Base-by-base conservation (phyloP, 331 rosid species). In the Saraca asoca region DNA sequence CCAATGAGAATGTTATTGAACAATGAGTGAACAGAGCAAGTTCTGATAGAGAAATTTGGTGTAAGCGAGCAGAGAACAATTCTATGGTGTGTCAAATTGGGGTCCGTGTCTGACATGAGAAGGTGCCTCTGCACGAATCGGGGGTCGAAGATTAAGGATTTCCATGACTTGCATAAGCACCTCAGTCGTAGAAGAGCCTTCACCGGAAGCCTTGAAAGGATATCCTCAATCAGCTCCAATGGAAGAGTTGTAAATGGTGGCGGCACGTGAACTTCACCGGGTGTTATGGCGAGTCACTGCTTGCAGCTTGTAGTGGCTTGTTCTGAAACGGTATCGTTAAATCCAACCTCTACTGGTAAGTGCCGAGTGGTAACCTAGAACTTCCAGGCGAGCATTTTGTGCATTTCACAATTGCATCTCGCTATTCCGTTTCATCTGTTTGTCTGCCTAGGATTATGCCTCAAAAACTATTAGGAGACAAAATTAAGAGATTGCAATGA, bases 131-230 rank as follows among this genome's bases (percentile, higher is more conserved):
- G 54, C 5, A 55, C 69, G 42, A 80, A 80, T 7, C 61, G 45
- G 56, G 80, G 75, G 66, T 71, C 69, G 14, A 72, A 80, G 33
- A 80, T 79, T 2, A 79, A 58, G 18, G 83, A 38, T 6, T 60
- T 46, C 80, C 80, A 80, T 2, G 55, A 56, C 33, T 80, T 66
- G 20, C 75, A 75, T 0, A 71, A 59, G 15, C 75, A 53, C n/a
- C 29, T 66, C 60, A 75, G 0, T 39, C 14, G 74, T 4, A 59
- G 7, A 15, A 80, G 78, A 8, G 0, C 8, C 2, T 71, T 75
- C 13, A 75, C 75, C 0, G 84, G 72, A 2, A 80, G 61, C 51
- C 72, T 31, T 0, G n/a, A 44, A 31, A 80, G 80, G 33, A 80
- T 75, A 48, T 79, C 74, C 2, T 0, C 20, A 0, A 79, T 45